Conservation (phyloP, 2,329 filamentous ascomycete species). For the Dothideomycetidae sp. region DNA sequence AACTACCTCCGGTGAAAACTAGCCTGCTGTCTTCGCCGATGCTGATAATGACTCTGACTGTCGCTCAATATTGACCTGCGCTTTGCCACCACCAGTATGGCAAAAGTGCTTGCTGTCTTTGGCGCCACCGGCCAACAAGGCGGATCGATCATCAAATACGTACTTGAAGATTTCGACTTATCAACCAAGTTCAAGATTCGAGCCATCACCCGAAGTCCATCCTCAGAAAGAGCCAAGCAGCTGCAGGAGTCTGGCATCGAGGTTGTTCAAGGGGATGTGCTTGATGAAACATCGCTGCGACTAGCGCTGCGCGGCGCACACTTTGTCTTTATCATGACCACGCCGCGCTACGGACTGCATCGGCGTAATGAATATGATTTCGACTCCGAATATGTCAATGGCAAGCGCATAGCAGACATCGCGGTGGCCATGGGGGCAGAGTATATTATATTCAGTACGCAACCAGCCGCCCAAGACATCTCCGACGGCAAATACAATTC, state of each 20-base stretch:
- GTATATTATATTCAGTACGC: slow-evolving; percentile 28
- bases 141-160: slow-evolving; percentile 36
- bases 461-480: slow-evolving; percentile 18
- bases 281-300: slow-evolving; percentile 32
- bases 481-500: slow-evolving; percentile 20
- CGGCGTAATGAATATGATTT: slow-evolving; percentile 12
- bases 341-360: slow-evolving; percentile 32
- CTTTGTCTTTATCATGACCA: slow-evolving; percentile 40
- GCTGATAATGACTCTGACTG: too few species aligned
- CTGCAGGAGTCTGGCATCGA: slow-evolving; percentile 36
- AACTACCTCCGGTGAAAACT: too few species aligned
- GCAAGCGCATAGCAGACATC: slow-evolving; percentile 23
- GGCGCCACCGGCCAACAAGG: slow-evolving; percentile 49
- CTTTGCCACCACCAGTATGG: too few species aligned
- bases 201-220: slow-evolving; percentile 39
- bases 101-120: slow-evolving; percentile 42
- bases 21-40: too few species aligned
- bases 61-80: too few species aligned
- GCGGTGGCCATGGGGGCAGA: slow-evolving; percentile 19
- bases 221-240: slow-evolving; percentile 30
- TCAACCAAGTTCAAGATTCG: slow-evolving; percentile 38
- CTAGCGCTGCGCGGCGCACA: slow-evolving; percentile 33
- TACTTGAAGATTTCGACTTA: slow-evolving; percentile 31
- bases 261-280: slow-evolving; percentile 38
- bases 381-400: slow-evolving; percentile 21